A percentile compares a stretch with the other conserved stretches of the same genome.
Conservation (phyloP, 345 rosid genomes). For the Corymbia maculata region DNA sequence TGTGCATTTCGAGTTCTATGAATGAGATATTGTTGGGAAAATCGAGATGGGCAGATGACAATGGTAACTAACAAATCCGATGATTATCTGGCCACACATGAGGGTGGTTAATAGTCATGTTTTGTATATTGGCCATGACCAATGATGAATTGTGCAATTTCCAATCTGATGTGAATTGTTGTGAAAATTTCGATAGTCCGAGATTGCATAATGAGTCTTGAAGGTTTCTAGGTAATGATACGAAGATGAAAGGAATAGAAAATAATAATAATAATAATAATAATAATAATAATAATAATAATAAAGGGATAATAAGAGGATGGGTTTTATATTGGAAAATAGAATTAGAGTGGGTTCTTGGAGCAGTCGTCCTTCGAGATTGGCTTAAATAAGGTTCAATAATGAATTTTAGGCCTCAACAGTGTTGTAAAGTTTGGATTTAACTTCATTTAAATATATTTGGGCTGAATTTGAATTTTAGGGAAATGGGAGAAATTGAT, state of each 20-base stretch:
- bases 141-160: neutral
- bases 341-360: neutral
- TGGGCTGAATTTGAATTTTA: neutral
- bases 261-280: neutral
- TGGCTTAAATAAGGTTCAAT: neutral
- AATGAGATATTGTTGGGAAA: neutral
- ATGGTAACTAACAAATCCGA: neutral
- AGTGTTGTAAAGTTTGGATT: neutral
- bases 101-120: neutral
- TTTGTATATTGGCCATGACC: fast-evolving
- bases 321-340: neutral
- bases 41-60: neutral
- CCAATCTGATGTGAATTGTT: neutral
- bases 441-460: neutral
- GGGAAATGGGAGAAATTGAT: neutral
- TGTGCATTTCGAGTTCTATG: neutral
- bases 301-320: neutral
- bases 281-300: neutral
- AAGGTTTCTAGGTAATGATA: neutral
- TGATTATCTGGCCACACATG: neutral
- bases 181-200: neutral
- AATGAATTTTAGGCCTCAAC: neutral
- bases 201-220: neutral
- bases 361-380: neutral
- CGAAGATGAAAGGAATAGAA: too few species aligned